Evolutionary conservation across 1,284 basidiomycete genomes (phyloP), one percentile per base, ranked within the genome.

Genomic region (Ustanciosporium gigantosporum): DNA sequence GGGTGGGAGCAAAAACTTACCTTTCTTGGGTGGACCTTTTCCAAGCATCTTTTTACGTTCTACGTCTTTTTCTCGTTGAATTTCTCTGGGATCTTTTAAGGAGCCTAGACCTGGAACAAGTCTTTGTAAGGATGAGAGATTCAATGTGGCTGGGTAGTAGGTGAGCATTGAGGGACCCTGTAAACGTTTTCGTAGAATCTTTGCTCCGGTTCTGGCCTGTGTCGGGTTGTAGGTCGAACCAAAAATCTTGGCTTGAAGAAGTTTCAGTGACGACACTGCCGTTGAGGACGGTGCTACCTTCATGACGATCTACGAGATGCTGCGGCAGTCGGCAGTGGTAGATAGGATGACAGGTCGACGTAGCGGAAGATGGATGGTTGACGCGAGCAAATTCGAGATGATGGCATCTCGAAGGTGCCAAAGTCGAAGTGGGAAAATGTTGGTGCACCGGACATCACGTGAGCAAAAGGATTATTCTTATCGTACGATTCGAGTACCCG

Each of bases 11-110:
- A n/a, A 2, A 37, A 17, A 68, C 74, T 58, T 50, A 76, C 74
- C 74, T 64, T 76, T 76, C 73, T 75, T 76, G 5, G 74, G 74
- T 14, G 74, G 74, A 31, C 73, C 73, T 40, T 76, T 76, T 15
- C 74, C 74, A 13, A 75, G 41, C 52, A 57, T 61, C 56, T 70
- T 72, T 41, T 70, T 70, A 32, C 69, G 45, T 38, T 61, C 73
- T 3, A 76, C 70, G 37, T 75, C 73, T 41, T 58, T 51, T 35
- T 60, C 23, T 8, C 74, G 40, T 42, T 74, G 69, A 14, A 52
- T 41, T 47, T 76, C 74, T 7, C 55, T 32, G 1, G 51, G 29
- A 24, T 66, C 57, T 17, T 57, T 40, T 36, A 74, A 31, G 23
- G 45, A 45, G 4, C 66, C 62, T 8, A 68, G 25, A 0, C 31